These are phyloP conservation scores for Tilletiopsis washingtonensis DNA, from an alignment of 1,284 basidiomycete species.

Conservation along the genomic window DNA sequence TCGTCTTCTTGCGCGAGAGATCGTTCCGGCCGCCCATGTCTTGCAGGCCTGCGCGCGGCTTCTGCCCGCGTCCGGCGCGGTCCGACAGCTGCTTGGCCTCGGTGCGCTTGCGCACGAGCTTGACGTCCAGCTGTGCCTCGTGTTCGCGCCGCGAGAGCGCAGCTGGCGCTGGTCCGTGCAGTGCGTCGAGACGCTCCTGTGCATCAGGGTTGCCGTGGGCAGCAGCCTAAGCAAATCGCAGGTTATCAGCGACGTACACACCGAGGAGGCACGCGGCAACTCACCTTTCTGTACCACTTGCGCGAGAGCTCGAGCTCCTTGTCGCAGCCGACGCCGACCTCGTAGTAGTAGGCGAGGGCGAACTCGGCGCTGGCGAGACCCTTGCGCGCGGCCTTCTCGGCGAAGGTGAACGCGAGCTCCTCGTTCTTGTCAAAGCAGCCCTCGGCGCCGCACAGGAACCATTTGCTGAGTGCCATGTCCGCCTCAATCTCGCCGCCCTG, in stretches of 20 bases:
- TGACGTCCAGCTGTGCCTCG: constrained; percentile 66
- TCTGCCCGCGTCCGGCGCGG: constrained; percentile 15
- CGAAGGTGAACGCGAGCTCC: constrained; percentile 74
- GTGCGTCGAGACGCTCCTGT: constrained; percentile 61
- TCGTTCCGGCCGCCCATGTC: constrained; percentile 13
- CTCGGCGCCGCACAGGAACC: constrained; percentile 84
- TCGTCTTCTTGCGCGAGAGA: constrained; percentile 25
- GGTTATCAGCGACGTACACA: not conserved
- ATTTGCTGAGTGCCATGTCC: constrained; percentile 89
- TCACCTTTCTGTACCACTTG: constrained; percentile 57
- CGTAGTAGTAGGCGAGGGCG: constrained; percentile 85
- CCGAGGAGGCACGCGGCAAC: not conserved
- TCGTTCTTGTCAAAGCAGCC: constrained; percentile 82
- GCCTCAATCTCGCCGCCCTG: constrained; percentile 67
- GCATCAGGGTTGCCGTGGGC: constrained; percentile 78
- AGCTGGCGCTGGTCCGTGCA: constrained; percentile 57
- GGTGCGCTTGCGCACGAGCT: constrained; percentile 73
- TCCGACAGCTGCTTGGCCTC: constrained; percentile 54
- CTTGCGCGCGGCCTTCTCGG: constrained; percentile 77
- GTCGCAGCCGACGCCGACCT: constrained; percentile 54
- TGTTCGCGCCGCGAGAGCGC: constrained; percentile 70
- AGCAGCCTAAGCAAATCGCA: constrained; percentile 54
- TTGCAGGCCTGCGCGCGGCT: too few relatives aligned
- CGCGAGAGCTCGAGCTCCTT: constrained; percentile 59
- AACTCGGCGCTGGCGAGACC: constrained; percentile 78